Conservation (phyloP, 108 stramenopile species). For the Aurantiochytrium sp. region DNA sequence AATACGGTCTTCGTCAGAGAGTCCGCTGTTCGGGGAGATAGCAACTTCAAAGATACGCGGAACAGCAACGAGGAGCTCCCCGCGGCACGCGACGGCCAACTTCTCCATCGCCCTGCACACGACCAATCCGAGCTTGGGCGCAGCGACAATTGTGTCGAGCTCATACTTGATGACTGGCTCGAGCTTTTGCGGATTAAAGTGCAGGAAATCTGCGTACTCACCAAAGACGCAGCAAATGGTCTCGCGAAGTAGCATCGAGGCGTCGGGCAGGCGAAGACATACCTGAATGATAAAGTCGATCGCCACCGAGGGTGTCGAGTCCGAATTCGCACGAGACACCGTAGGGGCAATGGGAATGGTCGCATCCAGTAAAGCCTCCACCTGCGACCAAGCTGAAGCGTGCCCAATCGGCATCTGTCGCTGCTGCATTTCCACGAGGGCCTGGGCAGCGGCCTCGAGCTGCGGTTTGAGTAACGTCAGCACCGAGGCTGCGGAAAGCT, state of each 20-base stretch:
- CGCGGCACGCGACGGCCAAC: neutral
- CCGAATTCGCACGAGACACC: neutral
- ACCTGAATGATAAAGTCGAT: neutral
- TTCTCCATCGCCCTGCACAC: neutral
- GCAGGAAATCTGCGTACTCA: neutral
- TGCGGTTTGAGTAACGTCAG: neutral
- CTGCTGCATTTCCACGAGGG: neutral
- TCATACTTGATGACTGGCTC: neutral
- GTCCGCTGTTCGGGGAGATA: no score
- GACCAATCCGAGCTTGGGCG: neutral
- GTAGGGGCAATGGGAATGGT: neutral
- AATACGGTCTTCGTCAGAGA: neutral
- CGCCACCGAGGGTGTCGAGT: neutral
- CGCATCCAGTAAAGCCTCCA: neutral
- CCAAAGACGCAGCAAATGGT: neutral
- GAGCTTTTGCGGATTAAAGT: conserved; percentile 8
- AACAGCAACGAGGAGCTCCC: neutral
- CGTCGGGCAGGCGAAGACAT: neutral
- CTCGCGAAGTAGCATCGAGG: neutral
- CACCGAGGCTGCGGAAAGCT: neutral
- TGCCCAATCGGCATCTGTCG: neutral
- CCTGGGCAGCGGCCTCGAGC: neutral
- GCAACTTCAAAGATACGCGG: neutral
- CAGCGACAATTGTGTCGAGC: neutral
- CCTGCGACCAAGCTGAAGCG: neutral